These are phyloP conservation scores for Dillenia turbinata DNA, from an alignment of 164 flowering plant genomes.

Conservation along the genomic window DNA sequence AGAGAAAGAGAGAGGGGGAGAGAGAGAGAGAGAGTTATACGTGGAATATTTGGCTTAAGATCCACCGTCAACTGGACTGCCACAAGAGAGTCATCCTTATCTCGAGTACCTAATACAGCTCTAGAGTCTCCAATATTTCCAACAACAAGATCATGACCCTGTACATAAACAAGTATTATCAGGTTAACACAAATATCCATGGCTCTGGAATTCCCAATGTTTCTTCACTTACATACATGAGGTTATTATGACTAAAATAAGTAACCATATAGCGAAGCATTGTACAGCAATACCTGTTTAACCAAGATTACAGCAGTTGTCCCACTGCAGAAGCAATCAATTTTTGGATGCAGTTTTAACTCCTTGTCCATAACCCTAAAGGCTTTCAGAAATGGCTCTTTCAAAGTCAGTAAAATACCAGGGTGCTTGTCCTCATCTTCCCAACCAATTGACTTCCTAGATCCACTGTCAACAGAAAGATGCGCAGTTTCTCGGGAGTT, in stretches of 20 bases:
- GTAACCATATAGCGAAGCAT: no score
- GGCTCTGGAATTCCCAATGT: no score
- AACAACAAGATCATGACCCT: constrained; percentile 46
- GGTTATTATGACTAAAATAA: no score
- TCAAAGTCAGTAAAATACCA: constrained; percentile 11
- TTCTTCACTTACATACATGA: no score
- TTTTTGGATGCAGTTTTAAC: constrained; percentile 36
- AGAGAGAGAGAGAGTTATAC: constrained; percentile 27
- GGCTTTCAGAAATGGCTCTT: constrained; percentile 46
- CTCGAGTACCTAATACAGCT: constrained; percentile 50
- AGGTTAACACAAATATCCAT: no score
- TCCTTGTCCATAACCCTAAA: constrained; percentile 52
- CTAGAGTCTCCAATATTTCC: constrained; percentile 71
- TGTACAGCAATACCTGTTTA: constrained; percentile 39
- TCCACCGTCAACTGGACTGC: constrained; percentile 55
- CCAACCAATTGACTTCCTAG: constrained; percentile 2
- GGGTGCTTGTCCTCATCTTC: constrained; percentile 9
- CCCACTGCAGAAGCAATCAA: constrained; percentile 57
- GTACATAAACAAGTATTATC: background rate
- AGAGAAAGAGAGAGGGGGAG: constrained; percentile 7
- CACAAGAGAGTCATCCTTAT: constrained; percentile 39
- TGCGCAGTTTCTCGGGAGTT: background rate
- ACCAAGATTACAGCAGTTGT: constrained; percentile 53
- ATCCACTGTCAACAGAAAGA: background rate
- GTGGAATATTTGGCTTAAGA: constrained; percentile 59